phyloP scores from a whole-genome alignment of 129 eudicot genomes.

The Artemisia annua region DNA sequence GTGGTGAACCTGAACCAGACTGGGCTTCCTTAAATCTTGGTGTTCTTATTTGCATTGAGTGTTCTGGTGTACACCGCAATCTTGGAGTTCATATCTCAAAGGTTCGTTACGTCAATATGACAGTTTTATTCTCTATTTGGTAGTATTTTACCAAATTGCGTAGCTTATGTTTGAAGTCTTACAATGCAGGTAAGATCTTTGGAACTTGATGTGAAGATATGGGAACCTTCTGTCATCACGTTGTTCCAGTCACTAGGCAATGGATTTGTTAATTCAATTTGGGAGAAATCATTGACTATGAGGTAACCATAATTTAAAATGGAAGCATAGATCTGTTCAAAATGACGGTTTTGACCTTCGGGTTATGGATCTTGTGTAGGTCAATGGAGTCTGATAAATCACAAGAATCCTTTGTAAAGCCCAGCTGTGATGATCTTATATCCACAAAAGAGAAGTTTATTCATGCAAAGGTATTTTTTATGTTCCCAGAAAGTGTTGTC shows the following conservation, averaged over 20 bases:
- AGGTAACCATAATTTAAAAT: not conserved
- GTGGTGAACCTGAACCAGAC: slow-evolving; percentile 95
- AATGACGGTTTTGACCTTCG: not conserved
- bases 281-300: slow-evolving; percentile 73
- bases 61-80: slow-evolving; percentile 96
- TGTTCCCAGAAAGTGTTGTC: too few species aligned
- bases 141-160: not conserved
- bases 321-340: too few species aligned
- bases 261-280: slow-evolving; percentile 77
- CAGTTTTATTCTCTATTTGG: not conserved
- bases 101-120: slow-evolving; percentile 41
- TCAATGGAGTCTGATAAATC: slow-evolving; percentile 57
- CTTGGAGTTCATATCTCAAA: slow-evolving; percentile 96
- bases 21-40: slow-evolving; percentile 99
- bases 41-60: slow-evolving; percentile 85
- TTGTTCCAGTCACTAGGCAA: slow-evolving; percentile 87
- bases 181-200: slow-evolving; percentile 81
- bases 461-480: slow-evolving; percentile 73
- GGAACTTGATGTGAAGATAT: slow-evolving; percentile 86
- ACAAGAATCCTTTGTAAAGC: slow-evolving; percentile 63
- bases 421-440: slow-evolving; percentile 61
- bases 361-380: slow-evolving; percentile 43
- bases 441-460: slow-evolving; percentile 85
- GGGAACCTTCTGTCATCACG: slow-evolving; percentile 91
- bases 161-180: slow-evolving; percentile 23